Evolutionary conservation across 495 filamentous ascomycete genomes (phyloP).

Genomic region (Aspergillus homomorphus): DNA sequence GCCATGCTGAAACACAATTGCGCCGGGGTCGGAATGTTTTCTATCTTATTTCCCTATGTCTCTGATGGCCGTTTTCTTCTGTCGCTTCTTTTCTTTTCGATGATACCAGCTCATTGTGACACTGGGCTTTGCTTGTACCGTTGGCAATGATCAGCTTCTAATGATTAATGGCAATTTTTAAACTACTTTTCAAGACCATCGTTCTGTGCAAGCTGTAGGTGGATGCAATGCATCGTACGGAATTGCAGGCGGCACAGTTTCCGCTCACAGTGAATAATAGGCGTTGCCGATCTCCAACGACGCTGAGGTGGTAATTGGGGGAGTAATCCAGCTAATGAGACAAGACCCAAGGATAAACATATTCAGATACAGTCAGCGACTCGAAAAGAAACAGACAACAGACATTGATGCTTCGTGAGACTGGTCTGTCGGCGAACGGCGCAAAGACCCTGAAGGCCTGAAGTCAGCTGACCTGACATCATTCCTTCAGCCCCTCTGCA

Average conservation of each 20-base stretch:
- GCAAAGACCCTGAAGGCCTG: conserved; percentile 1
- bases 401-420: neutral
- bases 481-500: conserved; percentile 16
- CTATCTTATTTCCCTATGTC: conserved; percentile 20
- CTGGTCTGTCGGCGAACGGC: too few relatives aligned
- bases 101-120: conserved; percentile 46
- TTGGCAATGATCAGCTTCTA: conserved; percentile 34
- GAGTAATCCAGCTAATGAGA: neutral
- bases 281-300: neutral
- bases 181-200: conserved; percentile 14
- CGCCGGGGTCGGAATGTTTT: conserved; percentile 27
- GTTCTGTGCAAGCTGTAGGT: neutral
- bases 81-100: conserved; percentile 27
- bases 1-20: neutral
- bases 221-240: neutral
- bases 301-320: neutral
- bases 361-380: neutral
- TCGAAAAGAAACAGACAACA: neutral
- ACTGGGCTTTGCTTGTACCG: conserved; percentile 31
- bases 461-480: conserved; percentile 23
- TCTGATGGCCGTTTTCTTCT: conserved; percentile 13
- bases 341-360: neutral
- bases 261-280: too few relatives aligned
- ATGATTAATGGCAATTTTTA: conserved; percentile 36
- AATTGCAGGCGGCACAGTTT: too few relatives aligned